These are phyloP conservation scores for Yarrowia deformans DNA, from an alignment of 805 yeast species.

Conservation along the genomic window DNA sequence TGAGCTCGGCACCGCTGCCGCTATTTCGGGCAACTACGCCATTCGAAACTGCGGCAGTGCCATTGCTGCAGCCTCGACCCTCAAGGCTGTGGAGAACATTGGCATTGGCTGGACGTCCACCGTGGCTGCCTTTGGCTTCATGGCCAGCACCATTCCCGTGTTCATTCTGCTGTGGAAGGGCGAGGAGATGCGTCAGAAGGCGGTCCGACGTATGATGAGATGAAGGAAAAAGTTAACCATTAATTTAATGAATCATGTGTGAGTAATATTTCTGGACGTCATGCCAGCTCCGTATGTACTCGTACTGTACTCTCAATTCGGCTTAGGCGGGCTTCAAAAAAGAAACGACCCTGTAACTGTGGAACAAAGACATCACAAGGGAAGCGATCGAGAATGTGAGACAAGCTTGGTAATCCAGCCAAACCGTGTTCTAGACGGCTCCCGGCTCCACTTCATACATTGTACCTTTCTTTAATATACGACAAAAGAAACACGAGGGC, in stretches of 20 bases:
- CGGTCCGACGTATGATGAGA: conserved; percentile 27
- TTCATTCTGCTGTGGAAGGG: conserved; percentile 39
- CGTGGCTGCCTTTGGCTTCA: conserved; percentile 55
- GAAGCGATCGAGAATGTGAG: background rate
- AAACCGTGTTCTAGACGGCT: background rate
- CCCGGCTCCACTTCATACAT: background rate
- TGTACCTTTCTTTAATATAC: background rate
- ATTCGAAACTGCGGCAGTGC: conserved; percentile 61
- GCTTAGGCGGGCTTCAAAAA: background rate
- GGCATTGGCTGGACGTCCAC: conserved; percentile 68
- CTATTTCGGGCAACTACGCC: conserved; percentile 62
- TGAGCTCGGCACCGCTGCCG: conserved; percentile 58
- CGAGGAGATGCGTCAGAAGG: conserved; percentile 35
- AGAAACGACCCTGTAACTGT: background rate
- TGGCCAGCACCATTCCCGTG: conserved; percentile 25
- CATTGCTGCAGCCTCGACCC: conserved; percentile 59
- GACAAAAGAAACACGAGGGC: conserved; percentile 1
- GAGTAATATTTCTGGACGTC: background rate
- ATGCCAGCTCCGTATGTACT: too few species aligned
- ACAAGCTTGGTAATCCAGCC: conserved; percentile 5
- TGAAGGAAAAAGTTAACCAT: background rate
- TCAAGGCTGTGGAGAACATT: conserved; percentile 56
- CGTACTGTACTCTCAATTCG: too few species aligned
- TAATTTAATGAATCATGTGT: conserved; percentile 10
- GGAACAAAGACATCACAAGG: conserved; percentile 1